A percentile compares a stretch with the other conserved stretches of the same genome.
These are phyloP conservation scores for Pseudovirgaria hyperparasitica DNA, from an alignment of 2,329 filamentous ascomycete species.

Conservation along the genomic window DNA sequence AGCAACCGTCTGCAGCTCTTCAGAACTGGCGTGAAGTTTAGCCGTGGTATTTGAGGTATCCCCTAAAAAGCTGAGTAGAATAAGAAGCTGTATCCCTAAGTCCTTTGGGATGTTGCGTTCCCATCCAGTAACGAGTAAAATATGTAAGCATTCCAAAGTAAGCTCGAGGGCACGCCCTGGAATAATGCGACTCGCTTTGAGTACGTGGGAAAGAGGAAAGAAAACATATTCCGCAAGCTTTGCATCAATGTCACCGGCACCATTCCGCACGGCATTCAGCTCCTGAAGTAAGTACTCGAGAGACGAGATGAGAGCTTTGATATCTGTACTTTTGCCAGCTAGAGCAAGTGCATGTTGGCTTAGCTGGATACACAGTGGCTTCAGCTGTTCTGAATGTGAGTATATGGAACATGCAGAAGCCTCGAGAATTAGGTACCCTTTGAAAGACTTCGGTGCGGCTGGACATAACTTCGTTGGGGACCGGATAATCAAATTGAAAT, in stretches of 20 bases:
- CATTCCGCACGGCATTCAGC: conserved; percentile 20
- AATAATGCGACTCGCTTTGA: conserved; percentile 61
- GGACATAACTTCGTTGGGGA: no score
- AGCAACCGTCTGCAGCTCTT: conserved; percentile 63
- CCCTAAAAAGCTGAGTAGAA: conserved; percentile 70
- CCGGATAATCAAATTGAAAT: no score
- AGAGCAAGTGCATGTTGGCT: conserved; percentile 41
- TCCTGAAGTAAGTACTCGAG: conserved; percentile 33
- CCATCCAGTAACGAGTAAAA: conserved; percentile 73
- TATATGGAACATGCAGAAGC: no score
- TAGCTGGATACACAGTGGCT: conserved; percentile 45
- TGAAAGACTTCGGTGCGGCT: no score
- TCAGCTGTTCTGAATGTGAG: conserved; percentile 39
- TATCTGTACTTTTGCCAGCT: conserved; percentile 30
- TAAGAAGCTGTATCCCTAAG: conserved; percentile 71
- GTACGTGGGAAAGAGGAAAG: conserved; percentile 79
- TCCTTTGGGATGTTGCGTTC: conserved; percentile 54
- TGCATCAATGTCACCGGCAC: conserved; percentile 47
- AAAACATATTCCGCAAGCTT: conserved; percentile 91
- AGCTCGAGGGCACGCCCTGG: conserved; percentile 63
- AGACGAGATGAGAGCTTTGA: conserved; percentile 34
- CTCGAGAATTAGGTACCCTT: no score
- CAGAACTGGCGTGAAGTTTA: conserved; percentile 39
- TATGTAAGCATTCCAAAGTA: conserved; percentile 59
- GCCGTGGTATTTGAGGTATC: conserved; percentile 50